phyloP scores from a whole-genome alignment of 1,139 yeast species.

The Candida tunisiensis region DNA sequence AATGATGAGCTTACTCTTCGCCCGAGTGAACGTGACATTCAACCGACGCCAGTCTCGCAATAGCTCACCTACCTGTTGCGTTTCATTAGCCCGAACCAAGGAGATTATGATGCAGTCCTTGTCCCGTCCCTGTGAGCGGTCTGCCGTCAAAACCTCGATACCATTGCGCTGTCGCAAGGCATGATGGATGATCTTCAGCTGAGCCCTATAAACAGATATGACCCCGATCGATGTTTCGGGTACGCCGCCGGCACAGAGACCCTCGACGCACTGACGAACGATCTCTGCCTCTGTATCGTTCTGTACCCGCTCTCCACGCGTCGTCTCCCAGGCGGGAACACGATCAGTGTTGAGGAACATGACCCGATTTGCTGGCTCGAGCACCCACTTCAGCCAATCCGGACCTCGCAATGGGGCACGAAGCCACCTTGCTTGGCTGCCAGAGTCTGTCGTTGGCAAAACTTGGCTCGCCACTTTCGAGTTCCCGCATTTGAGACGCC shows the following conservation, averaged over 20 bases:
- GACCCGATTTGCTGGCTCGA: slow-evolving; percentile 33
- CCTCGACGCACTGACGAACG: slow-evolving; percentile 43
- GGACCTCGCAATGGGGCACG: slow-evolving; percentile 1
- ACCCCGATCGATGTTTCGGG: slow-evolving; percentile 51
- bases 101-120: slow-evolving; percentile 82
- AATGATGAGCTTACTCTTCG: slow-evolving; percentile 66
- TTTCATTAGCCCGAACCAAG: slow-evolving; percentile 62
- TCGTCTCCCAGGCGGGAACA: slow-evolving; percentile 41
- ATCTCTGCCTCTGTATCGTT: slow-evolving; percentile 59
- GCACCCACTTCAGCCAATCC: slow-evolving; percentile 29
- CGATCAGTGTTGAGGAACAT: slow-evolving; percentile 65
- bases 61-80: slow-evolving; percentile 57
- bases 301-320: slow-evolving; percentile 47
- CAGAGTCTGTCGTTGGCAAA: not conserved
- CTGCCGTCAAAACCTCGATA: slow-evolving; percentile 80
- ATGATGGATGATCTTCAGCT: slow-evolving; percentile 38
- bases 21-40: slow-evolving; percentile 88
- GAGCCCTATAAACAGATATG: slow-evolving; percentile 80
- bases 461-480: slow-evolving; percentile 39
- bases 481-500: slow-evolving; percentile 62
- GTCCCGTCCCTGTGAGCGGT: slow-evolving; percentile 92
- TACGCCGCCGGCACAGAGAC: slow-evolving; percentile 46
- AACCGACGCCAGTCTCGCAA: slow-evolving; percentile 81
- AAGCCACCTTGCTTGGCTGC: slow-evolving; percentile 5
- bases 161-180: slow-evolving; percentile 23